Conservation (phyloP, 2,329 filamentous ascomycete species). For the Aspergillus sclerotialis region DNA sequence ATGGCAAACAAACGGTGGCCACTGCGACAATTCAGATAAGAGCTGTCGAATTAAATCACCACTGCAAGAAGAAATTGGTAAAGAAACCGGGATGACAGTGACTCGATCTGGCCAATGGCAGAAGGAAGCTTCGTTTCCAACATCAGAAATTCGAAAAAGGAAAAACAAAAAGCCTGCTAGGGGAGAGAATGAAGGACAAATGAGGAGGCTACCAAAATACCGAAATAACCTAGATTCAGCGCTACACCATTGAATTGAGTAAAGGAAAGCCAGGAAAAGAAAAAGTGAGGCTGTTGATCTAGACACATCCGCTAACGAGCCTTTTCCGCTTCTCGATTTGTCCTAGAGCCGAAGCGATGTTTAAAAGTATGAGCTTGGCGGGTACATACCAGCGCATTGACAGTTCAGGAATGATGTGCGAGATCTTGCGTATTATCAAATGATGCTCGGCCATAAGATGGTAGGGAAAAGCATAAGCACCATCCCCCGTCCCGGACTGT, state of each 20-base stretch:
- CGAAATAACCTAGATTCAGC: conserved; percentile 4
- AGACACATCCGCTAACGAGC: conserved; percentile 2
- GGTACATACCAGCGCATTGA: not conserved
- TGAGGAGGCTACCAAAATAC: not conserved
- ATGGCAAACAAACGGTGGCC: conserved; percentile 3
- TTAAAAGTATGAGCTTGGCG: not conserved
- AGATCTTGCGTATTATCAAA: not conserved
- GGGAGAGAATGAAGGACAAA: not conserved
- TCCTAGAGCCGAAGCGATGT: not conserved
- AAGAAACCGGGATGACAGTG: conserved; percentile 1
- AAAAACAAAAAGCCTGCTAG: not conserved
- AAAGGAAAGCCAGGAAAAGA: not conserved
- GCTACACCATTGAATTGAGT: conserved; percentile 3
- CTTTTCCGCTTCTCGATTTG: not conserved
- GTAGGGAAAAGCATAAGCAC: not conserved
- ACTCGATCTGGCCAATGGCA: conserved; percentile 10
- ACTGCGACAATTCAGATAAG: not conserved
- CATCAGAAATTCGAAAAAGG: not conserved
- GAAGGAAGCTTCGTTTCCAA: conserved; percentile 4
- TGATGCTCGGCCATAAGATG: not conserved
- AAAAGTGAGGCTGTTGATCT: conserved; percentile 9
- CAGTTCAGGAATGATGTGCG: not conserved
- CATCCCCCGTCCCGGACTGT: not conserved
- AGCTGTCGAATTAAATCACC: not conserved
- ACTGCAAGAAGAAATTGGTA: conserved; percentile 1